These are phyloP conservation scores for Yamadazyma songkhlaensis DNA, from an alignment of 1,139 yeast species.

Conservation along the genomic window DNA sequence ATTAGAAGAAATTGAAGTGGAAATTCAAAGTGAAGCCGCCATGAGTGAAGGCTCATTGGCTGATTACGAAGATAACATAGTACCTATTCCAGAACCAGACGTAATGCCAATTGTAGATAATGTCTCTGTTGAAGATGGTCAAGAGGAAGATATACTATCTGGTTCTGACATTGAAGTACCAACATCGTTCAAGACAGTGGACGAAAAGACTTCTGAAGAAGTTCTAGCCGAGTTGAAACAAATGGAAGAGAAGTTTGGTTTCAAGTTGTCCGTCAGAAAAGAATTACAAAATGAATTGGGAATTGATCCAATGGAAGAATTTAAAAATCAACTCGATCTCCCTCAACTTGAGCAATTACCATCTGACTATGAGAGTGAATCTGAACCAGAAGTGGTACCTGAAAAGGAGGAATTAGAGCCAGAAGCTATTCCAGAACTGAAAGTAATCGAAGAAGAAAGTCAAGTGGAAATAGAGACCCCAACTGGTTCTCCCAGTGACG, in stretches of 20 bases:
- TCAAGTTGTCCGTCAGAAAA: conserved; percentile 22
- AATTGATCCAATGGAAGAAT: conserved; percentile 24
- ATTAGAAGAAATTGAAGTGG: conserved; percentile 1
- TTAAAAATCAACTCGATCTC: conserved; percentile 16
- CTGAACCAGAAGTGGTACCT: conserved; percentile 3
- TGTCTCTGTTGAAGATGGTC: neutral
- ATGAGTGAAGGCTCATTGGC: conserved; percentile 5
- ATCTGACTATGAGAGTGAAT: conserved; percentile 8
- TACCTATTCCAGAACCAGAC: neutral
- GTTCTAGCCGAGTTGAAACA: conserved; percentile 26
- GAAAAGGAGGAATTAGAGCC: neutral
- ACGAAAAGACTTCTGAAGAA: conserved; percentile 30
- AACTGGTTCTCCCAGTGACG: too few species aligned
- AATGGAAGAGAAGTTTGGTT: conserved; percentile 31
- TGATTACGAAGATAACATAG: conserved; percentile 6
- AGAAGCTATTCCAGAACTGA: neutral
- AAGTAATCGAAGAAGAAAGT: neutral
- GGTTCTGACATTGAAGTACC: conserved; percentile 11
- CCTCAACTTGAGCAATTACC: conserved; percentile 11
- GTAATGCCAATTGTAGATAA: neutral
- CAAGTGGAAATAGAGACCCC: neutral
- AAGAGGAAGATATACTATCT: conserved; percentile 12
- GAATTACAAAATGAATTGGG: conserved; percentile 12
- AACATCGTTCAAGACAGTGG: conserved; percentile 32
- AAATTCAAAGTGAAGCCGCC: neutral